Evolutionary conservation across 163 green algal genomes (phyloP), one percentile per base, ranked within the genome.

Genomic region (Chloromonas sp.): DNA sequence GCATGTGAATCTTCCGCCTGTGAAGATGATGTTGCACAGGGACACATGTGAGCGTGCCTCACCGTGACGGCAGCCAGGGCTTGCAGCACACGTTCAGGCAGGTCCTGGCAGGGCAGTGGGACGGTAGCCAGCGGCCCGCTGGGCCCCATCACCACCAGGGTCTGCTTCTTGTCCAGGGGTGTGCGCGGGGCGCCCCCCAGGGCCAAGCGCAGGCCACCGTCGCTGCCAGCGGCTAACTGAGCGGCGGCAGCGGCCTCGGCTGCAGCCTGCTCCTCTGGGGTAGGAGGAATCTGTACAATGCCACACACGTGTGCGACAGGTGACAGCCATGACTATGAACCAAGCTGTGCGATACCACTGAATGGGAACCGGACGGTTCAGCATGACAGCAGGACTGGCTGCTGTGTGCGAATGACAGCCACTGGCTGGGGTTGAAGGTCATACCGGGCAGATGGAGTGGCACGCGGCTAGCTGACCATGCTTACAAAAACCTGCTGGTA

Each of bases 51-150:
- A 36, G 36, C 36, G 36, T 36, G 36, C 15, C 86, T 78, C 61
- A 94, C 89, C 86, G 87, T 76, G 2, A 97, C 86, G 5, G 91
- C 92, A 1, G 87, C 82, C 5, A 96, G 91, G 13, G 87, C 88
- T 58, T 92, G 83, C 59, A 95, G 86, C 58, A 99, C 92, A 2
- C 94, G 70, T 85, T 97, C 93, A 14, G 97, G 96, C 79, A 99
- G 91, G 8, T 97, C 91, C 11, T 87, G 88, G 89, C 90, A 98
- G 11, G 93, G 95, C 86, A 98, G 88, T 2, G 90, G 84, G 2
- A 98, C 83, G 3, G 78, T 80, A 91, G 59, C 76, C 58, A 8
- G 58, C 77, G 61, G 58, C 14, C 81, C 58, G 57, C 14, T 60
- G 59, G 78, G 83, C 14, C 86, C 89, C 87, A 97, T 87, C 58